Evolutionary conservation across 2,329 filamentous ascomycete species (phyloP), one percentile per base, ranked within the genome.

Genomic region (Grosmannia huntii): DNA sequence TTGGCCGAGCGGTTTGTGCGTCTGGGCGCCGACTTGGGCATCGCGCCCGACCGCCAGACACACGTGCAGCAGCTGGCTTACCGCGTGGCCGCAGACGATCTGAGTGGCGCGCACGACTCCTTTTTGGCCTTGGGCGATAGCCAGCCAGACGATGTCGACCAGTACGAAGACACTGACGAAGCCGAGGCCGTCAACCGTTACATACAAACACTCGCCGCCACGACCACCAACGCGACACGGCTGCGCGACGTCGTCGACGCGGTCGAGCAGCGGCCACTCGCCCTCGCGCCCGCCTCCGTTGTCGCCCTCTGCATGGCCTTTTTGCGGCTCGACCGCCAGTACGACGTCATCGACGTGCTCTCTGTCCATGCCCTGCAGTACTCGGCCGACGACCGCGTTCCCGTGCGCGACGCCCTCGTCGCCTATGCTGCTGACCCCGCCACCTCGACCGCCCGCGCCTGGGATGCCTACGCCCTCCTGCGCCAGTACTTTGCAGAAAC

Each of bases 331-430:
- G 86, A 89, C 65, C 88, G 95, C 67, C 78, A 84, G 50, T 83
- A 85, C 62, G 90, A 95, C 61, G 84, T 90, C 5, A 86, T 90
- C 61, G 89, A 95, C 67, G 79, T 95, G 0, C 79, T 97, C 19
- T 89, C 90, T 27, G 78, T 86, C 5, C 85, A 94, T 64, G 80
- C 83, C 5, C 82, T 84, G 63, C 80, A 85, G 58, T 89, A 83
- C 68, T 87, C 87, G 52, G 76, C 84, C 27, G 75, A 79, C 14
- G 87, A 95, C 67, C 83, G 90, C 60, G 76, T 76, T 9, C 70
- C 79, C 36, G 83, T 96, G 67, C 80, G 84, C 31, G 75, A 82
- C 14, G 79, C 81, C 0, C 82, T 96, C 56, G 73, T 86, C 4
- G 70, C 76, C 0, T 94, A 88, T 70, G 86, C 86, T 62, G 71